Percentiles rank a stretch among this genome's conserved stretches.
Conservation (phyloP, 331 rosid species). For the Quercus tomentella region DNA sequence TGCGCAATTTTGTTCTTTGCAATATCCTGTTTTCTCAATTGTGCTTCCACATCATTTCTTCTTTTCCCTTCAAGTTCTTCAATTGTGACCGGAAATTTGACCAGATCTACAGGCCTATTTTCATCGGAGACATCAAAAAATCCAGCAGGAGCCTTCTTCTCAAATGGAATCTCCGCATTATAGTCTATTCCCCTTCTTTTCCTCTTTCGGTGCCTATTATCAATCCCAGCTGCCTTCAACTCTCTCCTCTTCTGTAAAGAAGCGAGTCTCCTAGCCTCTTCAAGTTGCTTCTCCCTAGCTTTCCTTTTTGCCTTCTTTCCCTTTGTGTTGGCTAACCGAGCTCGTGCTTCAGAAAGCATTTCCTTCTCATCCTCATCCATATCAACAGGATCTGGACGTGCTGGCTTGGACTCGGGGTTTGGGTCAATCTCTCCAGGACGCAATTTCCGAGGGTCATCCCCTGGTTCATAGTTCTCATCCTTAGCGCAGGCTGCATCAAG, state of each 20-base stretch:
- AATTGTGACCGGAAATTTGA: conserved; percentile 80
- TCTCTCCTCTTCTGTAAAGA: conserved; percentile 92
- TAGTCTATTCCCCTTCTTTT: conserved; percentile 93
- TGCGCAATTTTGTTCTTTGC: conserved; percentile 88
- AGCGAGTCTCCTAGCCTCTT: conserved; percentile 97
- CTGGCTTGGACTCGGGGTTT: conserved; percentile 93
- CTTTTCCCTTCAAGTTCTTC: conserved; percentile 95
- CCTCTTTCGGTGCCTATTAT: conserved; percentile 82
- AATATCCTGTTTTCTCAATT: conserved; percentile 77
- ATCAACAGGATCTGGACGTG: conserved; percentile 96
- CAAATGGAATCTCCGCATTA: conserved; percentile 89
- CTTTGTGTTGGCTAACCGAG: conserved; percentile 92
- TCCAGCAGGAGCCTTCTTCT: conserved; percentile 96
- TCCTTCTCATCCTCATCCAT: conserved; percentile 99
- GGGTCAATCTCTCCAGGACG: conserved; percentile 98
- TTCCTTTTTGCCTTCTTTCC: conserved; percentile 95
- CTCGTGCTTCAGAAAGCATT: conserved; percentile 98
- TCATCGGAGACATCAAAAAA: conserved; percentile 81
- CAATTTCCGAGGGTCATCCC: conserved; percentile 89
- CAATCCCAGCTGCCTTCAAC: conserved; percentile 94
- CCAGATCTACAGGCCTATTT: conserved; percentile 73
- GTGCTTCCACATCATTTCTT: conserved; percentile 78
- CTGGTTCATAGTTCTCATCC: conserved; percentile 91
- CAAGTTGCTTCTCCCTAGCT: conserved; percentile 96
- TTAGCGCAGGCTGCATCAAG: conserved; percentile 95